phyloP scores from a whole-genome alignment of 371 early-diverging fungal genomes.

The Ordospora colligata region DNA sequence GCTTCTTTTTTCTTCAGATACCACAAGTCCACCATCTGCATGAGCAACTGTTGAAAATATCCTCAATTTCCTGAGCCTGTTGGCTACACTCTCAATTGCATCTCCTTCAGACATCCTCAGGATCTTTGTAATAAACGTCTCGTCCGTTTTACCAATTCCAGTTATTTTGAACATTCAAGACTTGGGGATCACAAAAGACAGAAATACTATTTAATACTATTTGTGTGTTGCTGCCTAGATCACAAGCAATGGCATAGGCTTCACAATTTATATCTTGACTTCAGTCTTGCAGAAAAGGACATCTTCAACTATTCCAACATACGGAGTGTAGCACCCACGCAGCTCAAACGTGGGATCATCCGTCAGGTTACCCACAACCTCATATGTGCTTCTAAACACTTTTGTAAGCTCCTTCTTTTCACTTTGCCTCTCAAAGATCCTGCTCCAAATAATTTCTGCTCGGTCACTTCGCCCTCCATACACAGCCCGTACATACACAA shows the following conservation, averaged over 20 bases:
- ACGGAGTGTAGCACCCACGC: slow-evolving; percentile 39
- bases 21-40: not conserved
- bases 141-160: slow-evolving; percentile 3
- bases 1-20: slow-evolving; percentile 3
- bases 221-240: too few species aligned
- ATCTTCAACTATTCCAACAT: slow-evolving; percentile 33
- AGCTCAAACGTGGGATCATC: slow-evolving; percentile 28
- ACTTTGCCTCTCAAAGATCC: slow-evolving; percentile 34
- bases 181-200: not conserved
- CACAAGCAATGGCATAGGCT: not conserved
- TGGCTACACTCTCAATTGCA: not conserved
- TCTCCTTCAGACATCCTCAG: not conserved
- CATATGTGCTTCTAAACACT: slow-evolving; percentile 11
- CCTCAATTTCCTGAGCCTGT: not conserved
- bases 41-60: slow-evolving; percentile 9
- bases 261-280: not conserved
- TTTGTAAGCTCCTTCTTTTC: slow-evolving; percentile 15
- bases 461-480: not conserved
- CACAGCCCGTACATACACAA: slow-evolving; percentile 37
- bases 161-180: slow-evolving; percentile 1
- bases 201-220: not conserved
- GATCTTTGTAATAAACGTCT: not conserved
- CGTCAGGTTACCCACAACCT: not conserved
- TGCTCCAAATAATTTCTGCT: slow-evolving; percentile 49
- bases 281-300: slow-evolving; percentile 13